phyloP scores from a whole-genome alignment of 768 basidiomycete species.

The Collybia sp. region DNA sequence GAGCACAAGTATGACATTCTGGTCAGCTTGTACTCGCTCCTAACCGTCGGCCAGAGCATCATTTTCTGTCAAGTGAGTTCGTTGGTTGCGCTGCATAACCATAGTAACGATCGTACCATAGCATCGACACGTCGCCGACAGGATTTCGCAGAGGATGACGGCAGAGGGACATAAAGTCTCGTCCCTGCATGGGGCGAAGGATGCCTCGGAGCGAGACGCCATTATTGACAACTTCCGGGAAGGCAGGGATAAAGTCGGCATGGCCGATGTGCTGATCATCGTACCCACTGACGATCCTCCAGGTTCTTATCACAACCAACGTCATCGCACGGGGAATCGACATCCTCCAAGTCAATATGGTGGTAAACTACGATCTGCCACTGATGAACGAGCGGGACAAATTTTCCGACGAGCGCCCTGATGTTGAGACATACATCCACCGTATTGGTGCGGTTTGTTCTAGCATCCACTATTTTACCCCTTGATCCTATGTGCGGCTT shows the following conservation, averaged over 20 bases:
- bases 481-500: conserved; percentile 2
- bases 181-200: conserved; percentile 93
- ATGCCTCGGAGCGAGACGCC: conserved; percentile 81
- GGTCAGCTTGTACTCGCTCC: conserved; percentile 80
- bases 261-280: neutral
- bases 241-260: conserved; percentile 88
- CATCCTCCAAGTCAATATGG: conserved; percentile 99
- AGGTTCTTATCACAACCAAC: conserved; percentile 93
- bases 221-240: conserved; percentile 95
- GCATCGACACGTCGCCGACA: conserved; percentile 91
- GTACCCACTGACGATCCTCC: neutral
- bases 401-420: conserved; percentile 57
- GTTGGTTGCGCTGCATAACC: neutral
- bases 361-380: conserved; percentile 98
- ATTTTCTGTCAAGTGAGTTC: conserved; percentile 88
- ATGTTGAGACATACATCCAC: conserved; percentile 97
- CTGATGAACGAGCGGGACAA: conserved; percentile 70
- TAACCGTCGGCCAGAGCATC: conserved; percentile 97
- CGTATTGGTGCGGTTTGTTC: conserved; percentile 71
- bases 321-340: conserved; percentile 98
- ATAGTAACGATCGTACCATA: conserved; percentile 19
- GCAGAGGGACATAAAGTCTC: conserved; percentile 95
- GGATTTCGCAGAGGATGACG: conserved; percentile 86
- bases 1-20: conserved; percentile 95
- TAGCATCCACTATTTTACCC: neutral